Evolutionary conservation across 495 filamentous ascomycete species (phyloP), one percentile per base, ranked within the genome.

Genomic region (Chaetomidium leptoderma): DNA sequence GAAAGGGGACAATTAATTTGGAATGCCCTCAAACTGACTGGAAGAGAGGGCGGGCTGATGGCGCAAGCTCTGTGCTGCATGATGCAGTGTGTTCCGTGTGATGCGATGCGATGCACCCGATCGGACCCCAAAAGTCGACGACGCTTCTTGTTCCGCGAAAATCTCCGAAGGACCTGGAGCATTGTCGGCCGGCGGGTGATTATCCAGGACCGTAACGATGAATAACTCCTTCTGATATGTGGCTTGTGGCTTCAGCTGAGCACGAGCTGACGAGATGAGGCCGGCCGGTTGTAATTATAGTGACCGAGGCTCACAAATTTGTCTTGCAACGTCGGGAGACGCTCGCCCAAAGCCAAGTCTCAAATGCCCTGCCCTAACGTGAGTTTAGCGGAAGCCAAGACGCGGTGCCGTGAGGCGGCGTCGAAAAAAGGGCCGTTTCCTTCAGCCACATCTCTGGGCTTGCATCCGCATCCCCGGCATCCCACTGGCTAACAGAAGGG

Each of bases 361-460:
- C 10, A 24, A 24, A n/a, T 35, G 53, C 42, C 27, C 39, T 14
- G 24, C 35, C 36, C 37, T 11, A 6, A 11, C 32, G 6, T 44
- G 40, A 3, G 35, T 19, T 44, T 35, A 5, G 46, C 43, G 27
- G 51, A 37, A 48, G 58, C 51, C 43, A 55, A 60, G 51, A 39
- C 23, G 44, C 27, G 39, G 42, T 49, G 58, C 58, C 58, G 58
- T 29, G 42, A 50, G 37, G 44, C 32, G 48, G 54, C 58, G 39
- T 33, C 32, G 23, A 51, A 32, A 61, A 61, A 61, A 61, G 59
- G 59, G 59, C 59, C 59, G 59, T 61, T 61, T 61, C 21, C 54
- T 40, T 48, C 47, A 61, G 59, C 59, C 59, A 61, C 59, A 61
- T 53, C 42, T 53, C 59, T 57, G 50, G 47, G 52, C 42, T 42